Base-by-base conservation (phyloP, 2,329 filamentous ascomycete genomes). In the Capronia americana region DNA sequence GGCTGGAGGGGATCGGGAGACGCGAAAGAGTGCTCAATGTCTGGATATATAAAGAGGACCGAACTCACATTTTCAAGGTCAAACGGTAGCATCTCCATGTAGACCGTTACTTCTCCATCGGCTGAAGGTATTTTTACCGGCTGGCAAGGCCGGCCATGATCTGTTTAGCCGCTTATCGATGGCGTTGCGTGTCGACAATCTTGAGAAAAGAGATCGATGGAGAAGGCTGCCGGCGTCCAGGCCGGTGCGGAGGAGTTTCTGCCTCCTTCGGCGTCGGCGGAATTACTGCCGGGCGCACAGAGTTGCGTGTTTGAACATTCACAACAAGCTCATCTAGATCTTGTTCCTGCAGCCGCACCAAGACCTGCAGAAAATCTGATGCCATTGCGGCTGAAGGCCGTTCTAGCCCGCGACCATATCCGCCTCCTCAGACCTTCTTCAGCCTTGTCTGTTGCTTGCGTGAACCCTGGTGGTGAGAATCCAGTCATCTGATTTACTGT, bases 211-310 rank as follows among this genome's bases (percentile, higher is more conserved):
- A 24, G 26, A 12, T 46, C 11, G 26, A 55, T 55, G 53, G 53
- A 34, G 53, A 55, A 55, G 4, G 14, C 17, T 20, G 51, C 48
- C 64, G 64, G 64, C 32, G 64, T 66, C 58, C 38, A 66, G 44
- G 41, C 57, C 64, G 64, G 41, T 65, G 63, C 63, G 63, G 63
- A 65, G 63, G 28, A 26, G 28, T 46, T 23, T 28, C 38, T 57
- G 53, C 23, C 5, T 26, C 2, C 12, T 20, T 46, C 34, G 23
- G 17, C 24, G 6, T 57, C 61, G 61, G 61, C 54, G 48, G 50
- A 41, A 54, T 38, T 38, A 2, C 34, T 12, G 48, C 58, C 58
- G 58, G 44, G n/a, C 14, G 34, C 14, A 41, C 34, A 1, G 14
- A 41, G 24, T 58, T 32, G 12, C 12, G 44, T 46, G 44, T 4